A percentile compares a stretch with the other conserved stretches of the same genome.
These are phyloP conservation scores for Gossypioides kirkii DNA, from an alignment of 345 rosid genomes.

Conservation along the genomic window DNA sequence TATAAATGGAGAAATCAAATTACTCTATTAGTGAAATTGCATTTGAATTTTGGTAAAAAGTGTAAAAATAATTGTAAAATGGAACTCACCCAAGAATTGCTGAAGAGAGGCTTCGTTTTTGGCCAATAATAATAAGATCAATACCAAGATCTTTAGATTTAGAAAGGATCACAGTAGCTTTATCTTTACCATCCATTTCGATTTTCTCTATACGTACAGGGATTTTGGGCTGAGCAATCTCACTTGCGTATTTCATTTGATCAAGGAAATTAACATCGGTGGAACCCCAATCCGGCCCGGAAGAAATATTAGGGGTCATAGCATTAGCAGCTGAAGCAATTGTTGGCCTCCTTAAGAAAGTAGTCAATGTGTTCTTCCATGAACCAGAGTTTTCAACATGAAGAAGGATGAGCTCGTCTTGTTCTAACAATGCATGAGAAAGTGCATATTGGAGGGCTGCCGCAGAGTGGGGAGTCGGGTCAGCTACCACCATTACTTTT, in stretches of 20 bases:
- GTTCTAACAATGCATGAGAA: neutral
- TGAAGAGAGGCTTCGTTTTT: conserved; percentile 58
- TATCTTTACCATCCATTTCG: neutral
- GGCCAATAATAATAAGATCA: conserved; percentile 70
- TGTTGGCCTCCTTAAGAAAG: conserved; percentile 29
- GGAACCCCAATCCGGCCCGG: conserved; percentile 4
- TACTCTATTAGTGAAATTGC: too few species aligned
- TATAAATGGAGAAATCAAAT: neutral
- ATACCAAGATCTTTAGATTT: conserved; percentile 40
- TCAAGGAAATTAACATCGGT: conserved; percentile 48
- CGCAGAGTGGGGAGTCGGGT: conserved; percentile 46
- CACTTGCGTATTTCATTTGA: conserved; percentile 64
- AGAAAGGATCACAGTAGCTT: conserved; percentile 31
- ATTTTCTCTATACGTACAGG: neutral
- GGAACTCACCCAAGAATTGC: conserved; percentile 64
- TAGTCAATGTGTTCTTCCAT: conserved; percentile 41
- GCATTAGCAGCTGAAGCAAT: neutral
- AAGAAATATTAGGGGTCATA: too few species aligned
- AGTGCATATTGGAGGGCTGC: conserved; percentile 50
- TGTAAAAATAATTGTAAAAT: too few species aligned
- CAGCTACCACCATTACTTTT: conserved; percentile 56
- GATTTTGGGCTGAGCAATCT: conserved; percentile 26
- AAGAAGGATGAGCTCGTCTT: neutral
- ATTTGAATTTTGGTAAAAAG: too few species aligned
- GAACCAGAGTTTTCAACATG: neutral